Evolutionary conservation across 106 monocot species (phyloP).

Genomic region (Acorus gramineus): DNA sequence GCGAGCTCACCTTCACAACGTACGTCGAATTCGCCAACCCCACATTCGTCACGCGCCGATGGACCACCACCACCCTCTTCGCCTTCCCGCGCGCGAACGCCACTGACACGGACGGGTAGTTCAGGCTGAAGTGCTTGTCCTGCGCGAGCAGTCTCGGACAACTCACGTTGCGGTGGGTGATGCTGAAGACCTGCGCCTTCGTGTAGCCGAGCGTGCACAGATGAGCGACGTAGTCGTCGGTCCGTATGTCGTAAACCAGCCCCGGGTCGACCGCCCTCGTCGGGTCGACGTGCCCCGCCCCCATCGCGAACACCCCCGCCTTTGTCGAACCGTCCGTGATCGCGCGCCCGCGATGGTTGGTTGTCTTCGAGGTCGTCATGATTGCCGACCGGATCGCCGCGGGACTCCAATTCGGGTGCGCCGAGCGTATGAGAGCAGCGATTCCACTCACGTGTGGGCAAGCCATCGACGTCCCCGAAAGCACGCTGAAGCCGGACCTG

Average conservation of each 20-base stretch:
- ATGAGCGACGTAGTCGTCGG: constrained; percentile 60
- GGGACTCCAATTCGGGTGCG: constrained; percentile 66
- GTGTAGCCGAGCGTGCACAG: constrained; percentile 67
- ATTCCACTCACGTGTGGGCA: constrained; percentile 78
- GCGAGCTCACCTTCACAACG: constrained; percentile 22
- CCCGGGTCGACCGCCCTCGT: constrained; percentile 57
- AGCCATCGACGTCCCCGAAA: constrained; percentile 90
- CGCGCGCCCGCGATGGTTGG: constrained; percentile 57
- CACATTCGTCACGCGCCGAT: constrained; percentile 56
- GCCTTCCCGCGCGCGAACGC: constrained; percentile 31
- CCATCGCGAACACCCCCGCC: constrained; percentile 47
- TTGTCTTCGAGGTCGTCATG: constrained; percentile 62
- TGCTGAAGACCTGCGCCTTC: constrained; percentile 39
- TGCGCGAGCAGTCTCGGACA: constrained; percentile 19
- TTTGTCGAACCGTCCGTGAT: constrained; percentile 42
- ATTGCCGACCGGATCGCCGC: constrained; percentile 67
- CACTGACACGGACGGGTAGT: constrained; percentile 79
- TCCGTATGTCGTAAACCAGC: constrained; percentile 59
- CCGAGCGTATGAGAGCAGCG: constrained; percentile 39
- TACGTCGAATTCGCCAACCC: constrained; percentile 49
- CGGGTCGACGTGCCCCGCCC: constrained; percentile 70
- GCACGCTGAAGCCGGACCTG: constrained; percentile 42
- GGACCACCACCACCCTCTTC: constrained; percentile 9
- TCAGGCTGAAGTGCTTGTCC: constrained; percentile 47
- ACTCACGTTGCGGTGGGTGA: constrained; percentile 48